Base-by-base conservation (phyloP, 257 asterid species). In the Ophiorrhiza pumila region DNA sequence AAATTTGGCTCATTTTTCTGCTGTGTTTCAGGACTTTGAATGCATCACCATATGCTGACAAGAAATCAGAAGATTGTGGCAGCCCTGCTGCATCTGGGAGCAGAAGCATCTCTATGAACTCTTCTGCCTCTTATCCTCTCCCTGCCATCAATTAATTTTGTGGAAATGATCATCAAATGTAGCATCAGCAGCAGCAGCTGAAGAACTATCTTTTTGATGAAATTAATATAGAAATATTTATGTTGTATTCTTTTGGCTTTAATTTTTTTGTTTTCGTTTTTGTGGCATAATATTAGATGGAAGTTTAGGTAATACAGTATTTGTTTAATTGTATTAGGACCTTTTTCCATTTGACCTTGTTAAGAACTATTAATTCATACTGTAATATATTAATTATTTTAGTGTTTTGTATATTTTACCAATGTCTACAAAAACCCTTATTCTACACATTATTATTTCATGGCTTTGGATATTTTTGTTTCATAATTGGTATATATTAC, bases 31-130 rank as follows among this genome's bases (percentile, higher is more conserved):
- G 97, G 87, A 87, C 79, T 31, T 73, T 83, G 29, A 77, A 66
- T 72, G 74, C 82, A 61, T 79, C 85, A 49, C 96, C 98, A 59
- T 92, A 92, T 43, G 72, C 64, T 41, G 85, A 59, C 15, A 73
- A 62, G 43, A 78, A 75, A 74, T 70, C 90, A 66, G 71, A 74
- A 74, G 95, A 87, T 18, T 71, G 81, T 70, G 75, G 76, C 75
- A 68, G 62, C 50, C 85, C 84, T 27, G 88, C 71, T 50, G 89
- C 72, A 66, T 79, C 76, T 62, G 85, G 63, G 6, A 75, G 79
- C 72, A 74, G 68, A 70, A 81, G 88, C 85, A 64, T 82, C 58
- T 77, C 88, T 5, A 55, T 74, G 81, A 80, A 84, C 78, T 81
- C 89, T 68, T 79, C 86, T 9, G 87, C 86, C 60, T 81, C 87